These are phyloP conservation scores for Hydrangea macrophylla DNA, from an alignment of 148 eudicot species.

Conservation along the genomic window DNA sequence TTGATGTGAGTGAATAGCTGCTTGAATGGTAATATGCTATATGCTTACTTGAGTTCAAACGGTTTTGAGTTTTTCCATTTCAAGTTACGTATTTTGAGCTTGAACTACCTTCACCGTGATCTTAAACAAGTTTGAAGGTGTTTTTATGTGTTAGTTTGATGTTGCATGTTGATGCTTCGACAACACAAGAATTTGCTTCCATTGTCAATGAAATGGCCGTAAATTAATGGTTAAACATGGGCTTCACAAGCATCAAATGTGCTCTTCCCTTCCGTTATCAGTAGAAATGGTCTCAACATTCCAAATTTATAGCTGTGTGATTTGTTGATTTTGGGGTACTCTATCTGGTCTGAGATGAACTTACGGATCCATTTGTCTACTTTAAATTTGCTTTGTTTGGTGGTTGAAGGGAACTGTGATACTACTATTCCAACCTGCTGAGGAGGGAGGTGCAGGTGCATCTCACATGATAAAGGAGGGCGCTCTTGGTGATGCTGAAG, in stretches of 20 bases:
- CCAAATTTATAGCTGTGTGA: neutral
- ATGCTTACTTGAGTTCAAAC: no score
- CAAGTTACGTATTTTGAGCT: no score
- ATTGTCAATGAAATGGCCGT: no score
- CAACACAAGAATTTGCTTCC: no score
- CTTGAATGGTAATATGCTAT: no score
- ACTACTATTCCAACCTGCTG: slow-evolving; percentile 90
- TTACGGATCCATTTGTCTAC: neutral
- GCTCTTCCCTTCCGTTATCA: slow-evolving; percentile 10
- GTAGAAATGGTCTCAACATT: neutral
- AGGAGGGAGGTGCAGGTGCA: slow-evolving; percentile 95
- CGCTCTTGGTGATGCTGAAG: slow-evolving; percentile 84
- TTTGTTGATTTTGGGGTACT: slow-evolving; percentile 7
- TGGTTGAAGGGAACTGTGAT: slow-evolving; percentile 71
- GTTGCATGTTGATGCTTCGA: no score
- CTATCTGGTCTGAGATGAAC: neutral
- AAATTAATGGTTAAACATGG: neutral
- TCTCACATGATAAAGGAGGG: slow-evolving; percentile 82
- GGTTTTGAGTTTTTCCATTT: no score
- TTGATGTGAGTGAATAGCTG: no score
- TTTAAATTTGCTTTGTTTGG: neutral
- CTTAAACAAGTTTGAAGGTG: no score
- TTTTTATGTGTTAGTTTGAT: no score
- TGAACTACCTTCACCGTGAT: no score
- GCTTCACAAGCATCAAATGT: neutral